Evolutionary conservation across 2,329 filamentous ascomycete species (phyloP).

Genomic region (Colletotrichum musicola): DNA sequence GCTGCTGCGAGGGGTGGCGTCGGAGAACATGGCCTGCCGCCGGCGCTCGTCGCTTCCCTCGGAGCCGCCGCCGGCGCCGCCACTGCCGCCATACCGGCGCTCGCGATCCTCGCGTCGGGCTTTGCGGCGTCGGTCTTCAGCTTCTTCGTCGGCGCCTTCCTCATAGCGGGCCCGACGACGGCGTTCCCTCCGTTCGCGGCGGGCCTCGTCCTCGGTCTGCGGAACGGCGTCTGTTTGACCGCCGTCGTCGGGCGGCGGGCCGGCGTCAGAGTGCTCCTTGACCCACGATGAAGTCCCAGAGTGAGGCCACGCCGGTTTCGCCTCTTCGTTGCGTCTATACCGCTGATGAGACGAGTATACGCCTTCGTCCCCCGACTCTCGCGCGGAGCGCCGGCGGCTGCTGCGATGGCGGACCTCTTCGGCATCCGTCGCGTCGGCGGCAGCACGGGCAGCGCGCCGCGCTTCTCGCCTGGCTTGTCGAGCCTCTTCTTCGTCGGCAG

Average conservation of each 20-base stretch:
- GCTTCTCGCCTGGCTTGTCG: constrained; percentile 67
- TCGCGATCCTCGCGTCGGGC: constrained; percentile 59
- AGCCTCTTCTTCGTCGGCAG: constrained; percentile 65
- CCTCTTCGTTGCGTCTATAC: constrained; percentile 45
- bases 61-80: constrained; percentile 48
- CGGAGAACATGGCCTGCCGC: constrained; percentile 57
- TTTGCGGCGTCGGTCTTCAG: constrained; percentile 59
- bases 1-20: constrained; percentile 63
- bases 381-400: constrained; percentile 56
- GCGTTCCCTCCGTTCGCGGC: constrained; percentile 62
- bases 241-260: constrained; percentile 64
- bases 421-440: constrained; percentile 49
- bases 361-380: constrained; percentile 59
- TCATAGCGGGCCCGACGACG: constrained; percentile 59
- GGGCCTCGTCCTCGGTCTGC: constrained; percentile 59
- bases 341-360: constrained; percentile 55
- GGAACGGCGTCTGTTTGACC: constrained; percentile 51
- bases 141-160: constrained; percentile 56
- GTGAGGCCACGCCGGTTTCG: constrained; percentile 67
- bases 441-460: constrained; percentile 57
- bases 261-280: constrained; percentile 73
- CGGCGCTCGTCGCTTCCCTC: constrained; percentile 61
- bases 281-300: constrained; percentile 76
- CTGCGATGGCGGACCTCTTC: constrained; percentile 50
- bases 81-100: constrained; percentile 41